These are phyloP conservation scores for Rhizopogon vulgaris DNA, from an alignment of 768 basidiomycete genomes.

Conservation along the genomic window DNA sequence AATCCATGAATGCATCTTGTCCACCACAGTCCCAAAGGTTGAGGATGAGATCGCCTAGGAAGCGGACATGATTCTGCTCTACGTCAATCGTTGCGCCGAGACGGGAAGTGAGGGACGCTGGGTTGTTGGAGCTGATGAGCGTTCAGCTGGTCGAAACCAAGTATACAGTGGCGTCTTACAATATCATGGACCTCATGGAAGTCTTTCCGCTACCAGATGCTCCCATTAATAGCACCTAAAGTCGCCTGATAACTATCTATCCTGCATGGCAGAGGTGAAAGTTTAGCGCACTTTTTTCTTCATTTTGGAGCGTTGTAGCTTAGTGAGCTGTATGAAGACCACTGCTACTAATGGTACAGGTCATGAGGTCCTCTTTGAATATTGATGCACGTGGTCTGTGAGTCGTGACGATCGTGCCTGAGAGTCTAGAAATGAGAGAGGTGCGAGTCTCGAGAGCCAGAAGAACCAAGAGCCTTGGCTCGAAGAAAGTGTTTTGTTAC, in stretches of 20 bases:
- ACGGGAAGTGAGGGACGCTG: slow-evolving; percentile 84
- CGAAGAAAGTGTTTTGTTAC: too few species aligned
- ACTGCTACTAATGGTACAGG: not conserved
- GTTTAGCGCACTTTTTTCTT: slow-evolving; percentile 25
- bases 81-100: slow-evolving; percentile 97
- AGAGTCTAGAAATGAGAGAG: too few species aligned
- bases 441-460: too few species aligned
- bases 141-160: slow-evolving; percentile 6
- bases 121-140: slow-evolving; percentile 78
- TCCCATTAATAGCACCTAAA: slow-evolving; percentile 94
- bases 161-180: slow-evolving; percentile 47
- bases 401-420: too few species aligned
- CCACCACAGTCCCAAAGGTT: slow-evolving; percentile 99
- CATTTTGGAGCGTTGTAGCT: slow-evolving; percentile 9
- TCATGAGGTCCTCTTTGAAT: too few species aligned
- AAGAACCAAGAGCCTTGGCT: too few species aligned
- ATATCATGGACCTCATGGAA: slow-evolving; percentile 98
- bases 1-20: slow-evolving; percentile 97
- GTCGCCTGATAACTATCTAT: not conserved
- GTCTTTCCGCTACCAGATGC: slow-evolving; percentile 93
- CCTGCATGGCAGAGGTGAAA: not conserved
- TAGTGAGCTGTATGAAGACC: not conserved
- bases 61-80: slow-evolving; percentile 95
- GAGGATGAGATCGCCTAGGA: slow-evolving; percentile 92
- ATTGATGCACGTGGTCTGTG: too few species aligned